Percentiles rank a stretch among this genome's conserved stretches.
phyloP scores from a whole-genome alignment of 1,284 basidiomycete genomes.

The Ustilago cynodontis region DNA sequence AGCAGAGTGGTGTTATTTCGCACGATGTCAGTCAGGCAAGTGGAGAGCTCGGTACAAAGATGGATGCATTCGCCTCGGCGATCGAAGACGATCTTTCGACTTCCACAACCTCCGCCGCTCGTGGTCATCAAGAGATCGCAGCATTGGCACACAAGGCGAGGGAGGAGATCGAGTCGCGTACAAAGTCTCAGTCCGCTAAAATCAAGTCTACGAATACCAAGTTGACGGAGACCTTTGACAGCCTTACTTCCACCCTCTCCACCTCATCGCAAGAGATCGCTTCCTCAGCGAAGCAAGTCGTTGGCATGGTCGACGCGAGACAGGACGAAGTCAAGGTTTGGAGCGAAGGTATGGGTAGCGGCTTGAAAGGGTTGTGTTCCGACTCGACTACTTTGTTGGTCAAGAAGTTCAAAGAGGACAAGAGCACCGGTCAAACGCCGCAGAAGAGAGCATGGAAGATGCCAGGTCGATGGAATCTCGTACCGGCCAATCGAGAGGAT shows the following conservation, averaged over 20 bases:
- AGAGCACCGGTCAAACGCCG: constrained; percentile 58
- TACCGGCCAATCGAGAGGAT: constrained; percentile 44
- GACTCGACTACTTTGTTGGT: constrained; percentile 35
- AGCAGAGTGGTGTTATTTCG: constrained; percentile 16
- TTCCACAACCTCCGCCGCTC: constrained; percentile 7
- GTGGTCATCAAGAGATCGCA: constrained; percentile 16
- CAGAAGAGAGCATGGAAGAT: constrained; percentile 50
- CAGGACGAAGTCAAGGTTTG: constrained; percentile 13
- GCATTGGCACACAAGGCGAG: constrained; percentile 11
- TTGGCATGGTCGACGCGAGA: constrained; percentile 8
- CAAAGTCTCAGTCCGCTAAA: constrained; percentile 39
- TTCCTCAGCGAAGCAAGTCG: constrained; percentile 3
- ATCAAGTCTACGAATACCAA: constrained; percentile 42
- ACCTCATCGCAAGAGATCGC: constrained; percentile 15
- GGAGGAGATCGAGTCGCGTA: constrained; percentile 30
- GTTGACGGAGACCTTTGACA: constrained; percentile 37
- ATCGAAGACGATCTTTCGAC: constrained; percentile 43
- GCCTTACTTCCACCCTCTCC: constrained; percentile 9
- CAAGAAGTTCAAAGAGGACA: constrained; percentile 31
- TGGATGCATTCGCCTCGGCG: constrained; percentile 42
- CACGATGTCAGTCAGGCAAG: constrained; percentile 29
- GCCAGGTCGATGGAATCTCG: constrained; percentile 45
- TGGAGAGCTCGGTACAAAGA: constrained; percentile 34
- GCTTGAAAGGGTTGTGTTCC: constrained; percentile 16
- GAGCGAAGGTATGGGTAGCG: constrained; percentile 15